Evolutionary conservation across 225 moss, liverwort and hornwort species (phyloP).

Genomic region (Bryum argenteum): DNA sequence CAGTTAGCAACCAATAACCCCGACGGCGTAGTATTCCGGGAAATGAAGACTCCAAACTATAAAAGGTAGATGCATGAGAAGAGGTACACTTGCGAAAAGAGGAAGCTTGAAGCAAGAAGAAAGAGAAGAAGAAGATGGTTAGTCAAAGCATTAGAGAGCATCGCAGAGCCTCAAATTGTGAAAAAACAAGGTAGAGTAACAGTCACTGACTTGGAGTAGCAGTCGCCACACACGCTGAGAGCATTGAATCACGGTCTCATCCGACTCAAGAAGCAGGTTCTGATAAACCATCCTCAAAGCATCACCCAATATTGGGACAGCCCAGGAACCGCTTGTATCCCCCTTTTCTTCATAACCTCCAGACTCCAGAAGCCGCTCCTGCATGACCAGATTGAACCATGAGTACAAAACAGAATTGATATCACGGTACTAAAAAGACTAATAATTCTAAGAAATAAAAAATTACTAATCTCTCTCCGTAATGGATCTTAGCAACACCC

Average conservation of each 20-base stretch:
- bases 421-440: background rate
- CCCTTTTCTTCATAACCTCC: slow-evolving; percentile 56
- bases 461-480: background rate
- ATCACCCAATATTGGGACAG: slow-evolving; percentile 85
- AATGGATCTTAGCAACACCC: background rate
- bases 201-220: slow-evolving; percentile 64
- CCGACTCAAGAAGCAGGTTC: slow-evolving; percentile 79
- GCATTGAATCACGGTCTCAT: slow-evolving; percentile 69
- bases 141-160: slow-evolving; percentile 13
- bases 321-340: slow-evolving; percentile 67
- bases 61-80: slow-evolving; percentile 21
- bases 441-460: background rate
- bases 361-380: slow-evolving; percentile 89
- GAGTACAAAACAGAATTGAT: background rate
- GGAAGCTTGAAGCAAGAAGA: slow-evolving; percentile 20
- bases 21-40: background rate
- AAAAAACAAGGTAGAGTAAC: slow-evolving; percentile 8
- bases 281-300: slow-evolving; percentile 84
- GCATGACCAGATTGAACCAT: slow-evolving; percentile 21
- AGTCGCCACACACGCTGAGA: slow-evolving; percentile 86
- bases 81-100: background rate
- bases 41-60: slow-evolving; percentile 13
- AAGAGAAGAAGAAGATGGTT: background rate
- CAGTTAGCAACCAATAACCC: slow-evolving; percentile 17
- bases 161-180: slow-evolving; percentile 6